These are phyloP conservation scores for Eremothecium cymbalariae DNA, from an alignment of 1,139 yeast genomes.

Conservation along the genomic window DNA sequence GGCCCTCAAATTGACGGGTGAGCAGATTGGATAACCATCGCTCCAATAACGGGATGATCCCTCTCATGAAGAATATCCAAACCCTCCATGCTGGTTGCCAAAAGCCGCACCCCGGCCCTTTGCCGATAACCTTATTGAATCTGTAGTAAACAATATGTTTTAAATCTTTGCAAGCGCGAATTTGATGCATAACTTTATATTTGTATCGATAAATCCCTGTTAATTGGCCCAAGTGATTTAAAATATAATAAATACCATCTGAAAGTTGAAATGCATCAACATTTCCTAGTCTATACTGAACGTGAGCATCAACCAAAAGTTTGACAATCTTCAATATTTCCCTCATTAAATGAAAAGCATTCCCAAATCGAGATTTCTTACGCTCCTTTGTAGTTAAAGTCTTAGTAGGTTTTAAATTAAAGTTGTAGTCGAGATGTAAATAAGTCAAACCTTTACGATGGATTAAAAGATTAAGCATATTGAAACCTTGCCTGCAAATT, in stretches of 20 bases:
- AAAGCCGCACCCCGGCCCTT: slow-evolving; percentile 98
- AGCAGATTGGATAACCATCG: slow-evolving; percentile 91
- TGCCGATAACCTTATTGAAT: slow-evolving; percentile 75
- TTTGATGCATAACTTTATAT: slow-evolving; percentile 97
- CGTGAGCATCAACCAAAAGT: slow-evolving; percentile 86
- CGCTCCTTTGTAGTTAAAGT: slow-evolving; percentile 95
- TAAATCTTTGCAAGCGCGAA: slow-evolving; percentile 88
- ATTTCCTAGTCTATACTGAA: slow-evolving; percentile 81
- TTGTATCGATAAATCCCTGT: slow-evolving; percentile 96
- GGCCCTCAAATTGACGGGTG: slow-evolving; percentile 92
- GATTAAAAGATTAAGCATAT: slow-evolving; percentile 81
- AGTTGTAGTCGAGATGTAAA: slow-evolving; percentile 88
- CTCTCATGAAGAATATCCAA: slow-evolving; percentile 88
- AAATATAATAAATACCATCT: slow-evolving; percentile 82
- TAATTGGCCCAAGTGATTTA: slow-evolving; percentile 89
- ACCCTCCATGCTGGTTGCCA: slow-evolving; percentile 99
- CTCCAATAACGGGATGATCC: slow-evolving; percentile 86
- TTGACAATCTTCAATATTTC: slow-evolving; percentile 79
- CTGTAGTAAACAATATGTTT: slow-evolving; percentile 83
- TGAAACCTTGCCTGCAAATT: slow-evolving; percentile 86
- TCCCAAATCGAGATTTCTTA: slow-evolving; percentile 91
- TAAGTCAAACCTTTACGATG: slow-evolving; percentile 90
- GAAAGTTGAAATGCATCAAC: slow-evolving; percentile 92
- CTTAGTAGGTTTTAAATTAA: slow-evolving; percentile 92
- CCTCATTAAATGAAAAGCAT: slow-evolving; percentile 88